phyloP scores from a whole-genome alignment of 768 basidiomycete species.

The Amanita rubescens region DNA sequence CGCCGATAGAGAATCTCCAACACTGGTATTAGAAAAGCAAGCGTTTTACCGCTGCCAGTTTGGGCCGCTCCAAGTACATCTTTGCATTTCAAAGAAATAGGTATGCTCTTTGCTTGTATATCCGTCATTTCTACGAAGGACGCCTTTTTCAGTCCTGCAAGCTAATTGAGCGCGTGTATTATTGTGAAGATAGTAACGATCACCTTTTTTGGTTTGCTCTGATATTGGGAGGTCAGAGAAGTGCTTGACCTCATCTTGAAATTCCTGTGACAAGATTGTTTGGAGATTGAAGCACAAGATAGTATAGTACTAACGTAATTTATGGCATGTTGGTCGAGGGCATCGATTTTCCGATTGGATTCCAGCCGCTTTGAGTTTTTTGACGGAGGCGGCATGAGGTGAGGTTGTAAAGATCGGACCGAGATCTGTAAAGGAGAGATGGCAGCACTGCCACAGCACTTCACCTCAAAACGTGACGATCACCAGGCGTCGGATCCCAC shows the following conservation, averaged over 20 bases:
- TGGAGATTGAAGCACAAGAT: background rate
- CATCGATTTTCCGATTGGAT: conserved; percentile 44
- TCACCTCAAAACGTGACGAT: background rate
- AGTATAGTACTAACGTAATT: conserved; percentile 35
- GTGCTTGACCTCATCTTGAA: conserved; percentile 26
- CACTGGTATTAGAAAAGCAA: conserved; percentile 91
- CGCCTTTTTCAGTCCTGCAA: conserved; percentile 73
- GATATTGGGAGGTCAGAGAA: conserved; percentile 80
- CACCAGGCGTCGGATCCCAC: background rate
- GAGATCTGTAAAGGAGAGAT: background rate
- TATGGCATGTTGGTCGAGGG: conserved; percentile 39
- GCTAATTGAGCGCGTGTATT: background rate
- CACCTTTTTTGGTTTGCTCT: conserved; percentile 65
- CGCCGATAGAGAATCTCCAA: conserved; percentile 84
- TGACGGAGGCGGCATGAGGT: conserved; percentile 1
- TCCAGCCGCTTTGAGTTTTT: conserved; percentile 30
- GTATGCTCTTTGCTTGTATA: conserved; percentile 88
- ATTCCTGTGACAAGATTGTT: background rate
- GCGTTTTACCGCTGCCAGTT: conserved; percentile 94
- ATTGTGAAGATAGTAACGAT: background rate
- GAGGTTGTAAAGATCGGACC: background rate
- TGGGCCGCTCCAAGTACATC: conserved; percentile 95
- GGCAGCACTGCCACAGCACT: background rate
- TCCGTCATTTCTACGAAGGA: conserved; percentile 87
- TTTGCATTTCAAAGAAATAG: conserved; percentile 85